These are phyloP conservation scores for Plenodomus tracheiphilus DNA, from an alignment of 2,329 filamentous ascomycete genomes.

Conservation along the genomic window DNA sequence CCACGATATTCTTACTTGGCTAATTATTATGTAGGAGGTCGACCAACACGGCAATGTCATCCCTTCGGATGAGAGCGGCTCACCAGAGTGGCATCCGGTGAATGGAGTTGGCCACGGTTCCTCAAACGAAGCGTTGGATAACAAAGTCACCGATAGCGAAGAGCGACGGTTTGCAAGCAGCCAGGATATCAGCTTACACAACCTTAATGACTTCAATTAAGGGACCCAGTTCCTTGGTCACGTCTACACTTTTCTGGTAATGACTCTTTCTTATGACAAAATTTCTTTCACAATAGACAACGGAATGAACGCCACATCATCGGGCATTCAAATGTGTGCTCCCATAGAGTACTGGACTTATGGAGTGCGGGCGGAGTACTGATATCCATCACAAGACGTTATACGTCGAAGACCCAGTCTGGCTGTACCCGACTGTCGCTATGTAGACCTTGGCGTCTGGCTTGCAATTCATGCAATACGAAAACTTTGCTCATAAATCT, in stretches of 20 bases:
- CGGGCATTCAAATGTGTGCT: background rate
- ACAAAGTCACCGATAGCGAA: conserved; percentile 23
- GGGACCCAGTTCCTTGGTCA: background rate
- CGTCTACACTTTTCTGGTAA: background rate
- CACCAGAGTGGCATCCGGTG: conserved; percentile 27
- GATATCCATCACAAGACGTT: background rate
- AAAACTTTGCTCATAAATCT: too few relatives aligned
- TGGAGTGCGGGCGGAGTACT: background rate
- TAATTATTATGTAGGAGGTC: conserved; percentile 47
- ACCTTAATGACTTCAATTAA: conserved; percentile 49
- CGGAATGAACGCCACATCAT: background rate
- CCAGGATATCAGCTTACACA: conserved; percentile 66
- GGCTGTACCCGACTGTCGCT: too few relatives aligned
- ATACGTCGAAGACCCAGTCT: background rate
- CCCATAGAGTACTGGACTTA: background rate
- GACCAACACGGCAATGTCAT: conserved; percentile 61
- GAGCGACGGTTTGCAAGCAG: conserved; percentile 46
- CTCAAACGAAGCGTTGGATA: conserved; percentile 17
- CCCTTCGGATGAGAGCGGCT: conserved; percentile 46
- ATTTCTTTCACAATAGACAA: background rate
- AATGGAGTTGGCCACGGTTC: conserved; percentile 23
- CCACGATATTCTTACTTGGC: background rate
- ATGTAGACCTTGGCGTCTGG: too few relatives aligned
- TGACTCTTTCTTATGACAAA: background rate
- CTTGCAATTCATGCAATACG: too few relatives aligned